Evolutionary conservation across 768 basidiomycete genomes (phyloP).

Genomic region (Obba rivulosa): DNA sequence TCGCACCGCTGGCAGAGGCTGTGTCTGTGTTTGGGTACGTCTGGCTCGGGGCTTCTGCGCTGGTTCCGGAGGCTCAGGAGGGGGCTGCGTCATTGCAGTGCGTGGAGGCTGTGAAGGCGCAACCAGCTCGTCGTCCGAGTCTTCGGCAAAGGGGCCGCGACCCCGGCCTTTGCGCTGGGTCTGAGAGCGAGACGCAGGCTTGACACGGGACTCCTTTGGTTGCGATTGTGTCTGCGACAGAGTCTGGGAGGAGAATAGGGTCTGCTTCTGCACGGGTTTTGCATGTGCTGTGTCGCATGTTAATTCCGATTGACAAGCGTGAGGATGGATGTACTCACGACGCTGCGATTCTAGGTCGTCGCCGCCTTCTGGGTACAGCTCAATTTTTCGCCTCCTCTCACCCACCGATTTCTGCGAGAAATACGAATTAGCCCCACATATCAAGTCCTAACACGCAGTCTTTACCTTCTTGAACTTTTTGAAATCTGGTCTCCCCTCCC

Average conservation of each 20-base stretch:
- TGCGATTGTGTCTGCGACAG: slow-evolving; percentile 4
- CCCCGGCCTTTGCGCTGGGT: slow-evolving; percentile 15
- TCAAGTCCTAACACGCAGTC: background rate
- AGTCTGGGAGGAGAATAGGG: slow-evolving; percentile 2
- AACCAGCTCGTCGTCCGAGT: slow-evolving; percentile 34
- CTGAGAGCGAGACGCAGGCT: slow-evolving; percentile 9
- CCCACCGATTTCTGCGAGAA: slow-evolving; percentile 24
- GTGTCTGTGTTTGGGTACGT: slow-evolving; percentile 7
- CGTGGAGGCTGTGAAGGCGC: slow-evolving; percentile 6
- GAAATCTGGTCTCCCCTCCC: slow-evolving; percentile 57
- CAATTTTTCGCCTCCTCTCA: slow-evolving; percentile 34
- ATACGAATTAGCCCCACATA: slow-evolving; percentile 21
- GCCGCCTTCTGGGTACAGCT: slow-evolving; percentile 45
- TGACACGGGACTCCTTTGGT: slow-evolving; percentile 10
- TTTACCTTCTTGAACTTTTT: slow-evolving; percentile 78
- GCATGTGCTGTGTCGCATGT: slow-evolving; percentile 46
- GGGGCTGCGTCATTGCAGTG: background rate
- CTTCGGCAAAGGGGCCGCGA: slow-evolving; percentile 28
- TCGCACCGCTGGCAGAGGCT: background rate
- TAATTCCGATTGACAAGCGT: slow-evolving; percentile 1
- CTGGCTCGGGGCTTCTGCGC: slow-evolving; percentile 12
- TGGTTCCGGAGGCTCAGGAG: background rate
- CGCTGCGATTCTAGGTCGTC: slow-evolving; percentile 50
- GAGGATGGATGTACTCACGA: slow-evolving; percentile 28
- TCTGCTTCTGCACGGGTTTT: slow-evolving; percentile 32